Evolutionary conservation across 805 yeast species (phyloP).

Genomic region (Yamadazyma laniorum): DNA sequence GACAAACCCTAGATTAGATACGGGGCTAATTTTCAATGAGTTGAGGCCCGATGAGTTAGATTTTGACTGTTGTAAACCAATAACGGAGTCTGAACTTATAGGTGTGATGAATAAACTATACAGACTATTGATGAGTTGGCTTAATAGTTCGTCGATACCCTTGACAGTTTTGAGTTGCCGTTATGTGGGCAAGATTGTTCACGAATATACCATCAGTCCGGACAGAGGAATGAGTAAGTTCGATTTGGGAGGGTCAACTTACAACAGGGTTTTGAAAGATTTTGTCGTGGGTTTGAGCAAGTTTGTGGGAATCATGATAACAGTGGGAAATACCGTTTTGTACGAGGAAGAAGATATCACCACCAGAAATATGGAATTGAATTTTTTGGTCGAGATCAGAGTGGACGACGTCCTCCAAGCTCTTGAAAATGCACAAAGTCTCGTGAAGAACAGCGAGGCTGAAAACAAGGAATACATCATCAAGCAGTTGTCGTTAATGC

Average conservation of each 20-base stretch:
- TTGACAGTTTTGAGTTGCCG: slow-evolving; percentile 75
- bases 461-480: slow-evolving; percentile 13
- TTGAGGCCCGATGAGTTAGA: slow-evolving; percentile 42
- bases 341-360: slow-evolving; percentile 77
- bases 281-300: slow-evolving; percentile 54
- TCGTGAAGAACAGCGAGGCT: slow-evolving; percentile 18
- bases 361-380: slow-evolving; percentile 57
- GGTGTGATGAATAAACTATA: slow-evolving; percentile 55
- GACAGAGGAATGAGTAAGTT: slow-evolving; percentile 16
- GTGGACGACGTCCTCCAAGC: slow-evolving; percentile 22
- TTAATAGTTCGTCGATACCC: slow-evolving; percentile 69
- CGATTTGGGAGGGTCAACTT: slow-evolving; percentile 23
- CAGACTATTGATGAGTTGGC: slow-evolving; percentile 66
- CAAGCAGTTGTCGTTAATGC: slow-evolving; percentile 27
- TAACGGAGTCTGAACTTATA: slow-evolving; percentile 40
- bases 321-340: slow-evolving; percentile 56
- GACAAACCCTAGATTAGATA: slow-evolving; percentile 69
- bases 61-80: slow-evolving; percentile 44
- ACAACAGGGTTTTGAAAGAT: slow-evolving; percentile 49
- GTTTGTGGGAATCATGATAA: slow-evolving; percentile 48
- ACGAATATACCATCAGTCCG: slow-evolving; percentile 30
- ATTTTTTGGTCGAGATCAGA: slow-evolving; percentile 25
- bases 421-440: slow-evolving; percentile 30
- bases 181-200: slow-evolving; percentile 61
- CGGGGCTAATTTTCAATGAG: slow-evolving; percentile 54